Conservation (phyloP, 148 eudicot genomes). For the Dysphania ambrosioides region DNA sequence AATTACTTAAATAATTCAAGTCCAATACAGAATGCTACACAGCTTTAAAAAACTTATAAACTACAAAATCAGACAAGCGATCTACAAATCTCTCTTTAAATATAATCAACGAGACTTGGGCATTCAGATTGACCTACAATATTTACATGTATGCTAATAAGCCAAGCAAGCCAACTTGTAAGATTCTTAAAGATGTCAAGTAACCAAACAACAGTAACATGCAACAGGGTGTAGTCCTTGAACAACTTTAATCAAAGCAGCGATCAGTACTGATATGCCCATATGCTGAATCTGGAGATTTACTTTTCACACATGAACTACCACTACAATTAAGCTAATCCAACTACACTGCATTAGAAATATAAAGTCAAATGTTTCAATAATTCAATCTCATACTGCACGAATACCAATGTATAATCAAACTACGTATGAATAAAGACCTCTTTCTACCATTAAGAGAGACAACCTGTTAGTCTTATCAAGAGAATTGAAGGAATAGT, state of each 20-base stretch:
- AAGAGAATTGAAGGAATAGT: not conserved
- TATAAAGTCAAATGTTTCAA: not conserved
- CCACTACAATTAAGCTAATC: not conserved
- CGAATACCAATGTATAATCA: not conserved
- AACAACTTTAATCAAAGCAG: not conserved
- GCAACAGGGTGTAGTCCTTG: conserved; percentile 2
- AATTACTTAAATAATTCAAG: no score
- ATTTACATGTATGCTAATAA: no score
- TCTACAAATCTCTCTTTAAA: no score
- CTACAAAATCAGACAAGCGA: no score
- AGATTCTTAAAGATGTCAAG: conserved; percentile 12
- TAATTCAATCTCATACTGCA: not conserved
- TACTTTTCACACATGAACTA: not conserved
- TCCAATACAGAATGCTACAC: no score
- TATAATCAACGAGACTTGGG: no score
- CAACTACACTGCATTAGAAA: not conserved
- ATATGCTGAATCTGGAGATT: conserved; percentile 3
- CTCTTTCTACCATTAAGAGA: not conserved
- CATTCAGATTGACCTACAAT: no score
- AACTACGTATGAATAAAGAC: no score
- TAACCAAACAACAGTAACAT: conserved; percentile 7
- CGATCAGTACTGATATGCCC: not conserved
- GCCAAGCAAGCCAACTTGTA: conserved; percentile 1
- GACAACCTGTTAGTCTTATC: not conserved
- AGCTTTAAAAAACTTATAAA: no score